Conservation (phyloP, 306 rosid species). For the Carpinus fangiana region DNA sequence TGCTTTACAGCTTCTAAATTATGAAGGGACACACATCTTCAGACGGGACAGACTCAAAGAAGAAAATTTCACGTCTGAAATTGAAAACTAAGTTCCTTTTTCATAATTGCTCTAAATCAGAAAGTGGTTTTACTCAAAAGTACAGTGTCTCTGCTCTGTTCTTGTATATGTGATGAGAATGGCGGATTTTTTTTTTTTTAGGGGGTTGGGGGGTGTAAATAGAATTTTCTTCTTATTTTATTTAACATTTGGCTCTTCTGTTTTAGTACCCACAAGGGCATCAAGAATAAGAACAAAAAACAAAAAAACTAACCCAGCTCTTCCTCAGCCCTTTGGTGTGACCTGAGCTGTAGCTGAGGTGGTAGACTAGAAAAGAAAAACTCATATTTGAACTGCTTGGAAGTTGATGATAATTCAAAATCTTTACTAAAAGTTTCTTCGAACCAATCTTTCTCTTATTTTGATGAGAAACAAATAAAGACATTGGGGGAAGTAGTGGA, state of each 20-base stretch:
- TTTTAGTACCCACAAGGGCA: constrained; percentile 1
- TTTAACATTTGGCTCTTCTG: background rate
- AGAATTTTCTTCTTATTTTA: background rate
- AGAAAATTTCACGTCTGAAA: background rate
- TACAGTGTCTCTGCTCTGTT: background rate
- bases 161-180: constrained; percentile 3
- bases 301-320: background rate
- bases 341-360: background rate
- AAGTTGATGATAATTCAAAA: constrained; percentile 48
- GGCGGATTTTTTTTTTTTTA: background rate
- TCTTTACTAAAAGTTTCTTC: constrained; percentile 88
- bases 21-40: background rate
- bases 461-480: constrained; percentile 70
- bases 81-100: constrained; percentile 14
- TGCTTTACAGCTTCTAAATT: constrained; percentile 1
- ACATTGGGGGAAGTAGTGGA: constrained; percentile 74
- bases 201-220: too few relatives aligned
- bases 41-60: constrained; percentile 5
- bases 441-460: constrained; percentile 87
- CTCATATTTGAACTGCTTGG: constrained; percentile 41
- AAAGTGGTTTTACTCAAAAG: constrained; percentile 9
- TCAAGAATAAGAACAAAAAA: background rate
- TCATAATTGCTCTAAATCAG: constrained; percentile 6
- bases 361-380: constrained; percentile 26
- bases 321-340: background rate